Evolutionary conservation across 2,329 filamentous ascomycete species (phyloP), one percentile per base, ranked within the genome.

Genomic region (Leptodontidium sp.): DNA sequence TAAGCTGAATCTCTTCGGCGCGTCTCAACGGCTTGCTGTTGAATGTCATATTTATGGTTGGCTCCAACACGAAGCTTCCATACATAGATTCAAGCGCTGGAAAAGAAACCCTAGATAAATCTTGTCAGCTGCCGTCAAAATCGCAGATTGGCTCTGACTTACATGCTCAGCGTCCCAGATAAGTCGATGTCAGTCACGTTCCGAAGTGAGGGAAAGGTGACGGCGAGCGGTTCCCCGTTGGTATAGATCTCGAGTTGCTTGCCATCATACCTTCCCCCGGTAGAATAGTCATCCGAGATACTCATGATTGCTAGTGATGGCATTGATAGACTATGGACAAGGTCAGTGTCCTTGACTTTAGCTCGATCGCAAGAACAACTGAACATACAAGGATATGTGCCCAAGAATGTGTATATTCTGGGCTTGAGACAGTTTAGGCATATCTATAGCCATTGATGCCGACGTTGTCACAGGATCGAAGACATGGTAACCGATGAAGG

Each of bases 51-150:
- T 52, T 50, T 2, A 17, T 43, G 17, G 8, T 38, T 38, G 61
- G 52, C 17, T 43, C n/a, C 3, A 67, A 21, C 1, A 9, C 26
- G 12, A 63, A 57, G 14, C 4, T 21, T 26, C 59, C 65, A 50
- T 63, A 21, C 11, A 67, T n/a, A 14, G 12, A 38, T 9, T 57
- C n/a, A 15, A 67, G 65, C 29, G 58, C 53, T 49, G 65, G 59
- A 15, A 67, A 67, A 2, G 58, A 67, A 9, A 67, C 62, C 0
- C 65, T 67, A 24, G 0, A n/a, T 11, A 8, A 14, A 14, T 11
- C 5, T 1, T n/a, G 21, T 67, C 12, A 67, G 50, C 14, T 14
- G 2, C n/a, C 8, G 6, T 15, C 21, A 50, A 9, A 40, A 21
- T 24, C 9, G 17, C 2, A 17, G 9, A 15, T 6, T 26, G 6